Evolutionary conservation across 306 rosid species (phyloP).

Genomic region (Corylus heterophylla): DNA sequence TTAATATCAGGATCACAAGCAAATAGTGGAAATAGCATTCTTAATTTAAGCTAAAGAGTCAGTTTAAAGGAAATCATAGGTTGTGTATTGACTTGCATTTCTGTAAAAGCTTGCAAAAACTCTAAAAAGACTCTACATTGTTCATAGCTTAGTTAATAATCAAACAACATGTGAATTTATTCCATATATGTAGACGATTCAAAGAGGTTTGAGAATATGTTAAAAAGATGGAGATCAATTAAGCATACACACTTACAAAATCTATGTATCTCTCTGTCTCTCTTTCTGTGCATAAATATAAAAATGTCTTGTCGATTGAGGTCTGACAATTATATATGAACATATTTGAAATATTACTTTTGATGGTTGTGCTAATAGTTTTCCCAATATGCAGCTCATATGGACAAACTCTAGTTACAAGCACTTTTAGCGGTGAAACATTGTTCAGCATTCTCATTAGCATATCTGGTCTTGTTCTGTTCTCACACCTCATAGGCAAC

Average conservation of each 20-base stretch:
- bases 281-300: too few relatives aligned
- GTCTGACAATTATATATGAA: not conserved
- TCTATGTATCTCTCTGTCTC: too few relatives aligned
- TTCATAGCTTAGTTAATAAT: not conserved
- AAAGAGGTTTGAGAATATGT: too few relatives aligned
- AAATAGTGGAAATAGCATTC: not conserved
- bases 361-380: constrained; percentile 1
- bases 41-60: not conserved
- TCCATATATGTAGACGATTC: not conserved
- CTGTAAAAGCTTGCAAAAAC: not conserved
- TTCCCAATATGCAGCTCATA: constrained; percentile 58
- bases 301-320: not conserved
- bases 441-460: constrained; percentile 65
- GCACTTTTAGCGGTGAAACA: constrained; percentile 52
- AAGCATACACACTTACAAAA: not conserved
- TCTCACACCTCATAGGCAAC: constrained; percentile 88
- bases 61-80: not conserved
- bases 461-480: constrained; percentile 67
- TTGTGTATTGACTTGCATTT: not conserved
- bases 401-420: constrained; percentile 64
- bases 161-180: not conserved
- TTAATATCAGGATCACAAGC: not conserved
- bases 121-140: not conserved
- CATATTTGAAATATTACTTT: not conserved
- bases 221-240: too few relatives aligned